Evolutionary conservation across 75 land plant species (phyloP).

Genomic region (Cunninghamia lanceolata): DNA sequence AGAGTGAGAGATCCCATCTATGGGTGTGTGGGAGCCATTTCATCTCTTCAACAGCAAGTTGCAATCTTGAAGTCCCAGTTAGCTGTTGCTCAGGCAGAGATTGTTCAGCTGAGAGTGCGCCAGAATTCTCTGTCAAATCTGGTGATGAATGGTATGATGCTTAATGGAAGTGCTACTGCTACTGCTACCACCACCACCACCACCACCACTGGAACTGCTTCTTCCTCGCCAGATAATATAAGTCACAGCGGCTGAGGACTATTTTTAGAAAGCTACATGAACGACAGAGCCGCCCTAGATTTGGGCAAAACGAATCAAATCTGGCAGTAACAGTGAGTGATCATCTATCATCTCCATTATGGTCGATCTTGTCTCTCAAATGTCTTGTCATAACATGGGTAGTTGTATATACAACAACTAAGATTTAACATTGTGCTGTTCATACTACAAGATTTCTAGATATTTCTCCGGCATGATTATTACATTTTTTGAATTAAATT

Average conservation of each 20-base stretch:
- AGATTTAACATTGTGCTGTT: no score
- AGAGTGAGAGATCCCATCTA: slow-evolving; percentile 33
- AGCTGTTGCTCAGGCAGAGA: slow-evolving; percentile 29
- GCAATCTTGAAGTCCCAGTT: slow-evolving; percentile 18
- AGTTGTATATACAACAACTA: not conserved
- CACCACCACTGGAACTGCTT: not conserved
- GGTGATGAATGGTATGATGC: slow-evolving; percentile 4
- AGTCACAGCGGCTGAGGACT: not conserved
- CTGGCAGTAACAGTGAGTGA: not conserved
- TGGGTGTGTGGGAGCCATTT: slow-evolving; percentile 36
- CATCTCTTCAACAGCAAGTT: slow-evolving; percentile 23
- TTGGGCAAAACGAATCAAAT: not conserved
- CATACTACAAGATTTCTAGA: no score
- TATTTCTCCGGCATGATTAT: no score
- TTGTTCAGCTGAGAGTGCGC: slow-evolving; percentile 14
- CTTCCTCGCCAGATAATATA: not conserved
- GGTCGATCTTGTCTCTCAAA: not conserved
- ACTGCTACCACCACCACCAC: not conserved
- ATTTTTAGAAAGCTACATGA: not conserved
- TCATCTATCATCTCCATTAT: not conserved
- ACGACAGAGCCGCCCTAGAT: not conserved
- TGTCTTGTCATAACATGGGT: not conserved
- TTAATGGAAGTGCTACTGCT: not conserved
- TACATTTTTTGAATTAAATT: no score
- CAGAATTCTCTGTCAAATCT: not conserved